Evolutionary conservation across 768 basidiomycete species (phyloP), one percentile per base, ranked within the genome.

Genomic region (Floccularia luteovirens): DNA sequence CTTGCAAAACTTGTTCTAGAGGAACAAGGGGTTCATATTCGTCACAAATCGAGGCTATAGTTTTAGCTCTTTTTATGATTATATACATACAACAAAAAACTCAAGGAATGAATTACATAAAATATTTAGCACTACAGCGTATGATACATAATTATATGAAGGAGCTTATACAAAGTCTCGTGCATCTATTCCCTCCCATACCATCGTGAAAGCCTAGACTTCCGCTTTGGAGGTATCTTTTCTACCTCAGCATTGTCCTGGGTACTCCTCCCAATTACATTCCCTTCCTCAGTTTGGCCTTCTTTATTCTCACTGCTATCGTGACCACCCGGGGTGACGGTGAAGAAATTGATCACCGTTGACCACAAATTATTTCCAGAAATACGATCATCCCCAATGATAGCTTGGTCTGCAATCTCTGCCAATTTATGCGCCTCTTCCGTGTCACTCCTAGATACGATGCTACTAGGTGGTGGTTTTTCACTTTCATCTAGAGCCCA

Each of bases 381-480:
- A 48, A 83, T 55, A 7, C 66, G 51, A 43, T 81, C 78, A 4
- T 74, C 74, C 50, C 77, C 77, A 13, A 79, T 48, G 31, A 79
- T 63, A 12, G 74, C 67, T 55, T 75, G 69, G 53, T 90, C 88
- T 4, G 88, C 89, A 24, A 88, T 70, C 37, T 70, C 74, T 19
- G 84, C 86, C 28, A 91, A 63, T 50, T 72, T 65, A 19, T 79
- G 66, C 7, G 88, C 89, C 61, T 91, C 88, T 27, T 69, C 66
- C 4, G 90, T 93, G 51, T 98, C 93, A 39, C 91, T 63, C 42
- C 92, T 67, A n/a, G 87, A 80, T 23, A 88, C 87, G 48, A 97
- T 90, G 39, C 90, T 92, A 50, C 84, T 88, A 2, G 93, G 87
- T 3, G 94, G 94, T 2, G 94, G 94, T 14, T 70, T 67, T 61